These are phyloP conservation scores for Scolecobasidium constrictum DNA, from an alignment of 2,329 filamentous ascomycete species.

Conservation along the genomic window DNA sequence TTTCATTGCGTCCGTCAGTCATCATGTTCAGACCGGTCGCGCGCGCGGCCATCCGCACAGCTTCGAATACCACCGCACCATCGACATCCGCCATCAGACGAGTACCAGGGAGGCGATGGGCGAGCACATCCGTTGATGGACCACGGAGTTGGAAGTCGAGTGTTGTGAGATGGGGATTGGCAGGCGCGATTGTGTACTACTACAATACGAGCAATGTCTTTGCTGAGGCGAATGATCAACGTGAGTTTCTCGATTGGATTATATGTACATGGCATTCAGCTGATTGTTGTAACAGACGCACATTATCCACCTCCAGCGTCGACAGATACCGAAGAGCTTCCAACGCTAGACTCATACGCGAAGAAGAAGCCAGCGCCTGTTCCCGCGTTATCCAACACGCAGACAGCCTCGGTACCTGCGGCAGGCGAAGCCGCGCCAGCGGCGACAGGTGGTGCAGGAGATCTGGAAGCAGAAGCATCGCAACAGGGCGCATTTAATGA, in stretches of 20 bases:
- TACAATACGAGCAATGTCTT: conserved; percentile 88
- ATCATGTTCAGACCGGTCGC: not conserved
- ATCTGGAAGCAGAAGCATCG: conserved; percentile 67
- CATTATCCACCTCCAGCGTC: conserved; percentile 28
- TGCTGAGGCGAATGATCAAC: conserved; percentile 49
- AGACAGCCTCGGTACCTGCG: conserved; percentile 1
- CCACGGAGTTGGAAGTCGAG: conserved; percentile 68
- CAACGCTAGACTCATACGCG: conserved; percentile 24
- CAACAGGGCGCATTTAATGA: conserved; percentile 94
- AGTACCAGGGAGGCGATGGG: not conserved
- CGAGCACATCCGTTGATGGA: not conserved
- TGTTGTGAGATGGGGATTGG: conserved; percentile 62
- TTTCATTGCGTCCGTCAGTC: not conserved
- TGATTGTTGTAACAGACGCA: conserved; percentile 8
- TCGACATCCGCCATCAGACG: not conserved
- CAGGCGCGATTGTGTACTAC: conserved; percentile 71
- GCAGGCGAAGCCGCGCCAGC: conserved; percentile 12
- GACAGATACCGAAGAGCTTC: conserved; percentile 28
- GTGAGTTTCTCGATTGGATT: not conserved
- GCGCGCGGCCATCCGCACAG: not conserved
- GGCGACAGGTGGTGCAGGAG: conserved; percentile 32
- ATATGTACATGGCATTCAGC: not conserved
- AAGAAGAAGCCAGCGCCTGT: conserved; percentile 14
- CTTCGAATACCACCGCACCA: not conserved
- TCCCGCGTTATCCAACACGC: not conserved